Base-by-base conservation (phyloP, 768 basidiomycete species). In the Naganishia onofrii region DNA sequence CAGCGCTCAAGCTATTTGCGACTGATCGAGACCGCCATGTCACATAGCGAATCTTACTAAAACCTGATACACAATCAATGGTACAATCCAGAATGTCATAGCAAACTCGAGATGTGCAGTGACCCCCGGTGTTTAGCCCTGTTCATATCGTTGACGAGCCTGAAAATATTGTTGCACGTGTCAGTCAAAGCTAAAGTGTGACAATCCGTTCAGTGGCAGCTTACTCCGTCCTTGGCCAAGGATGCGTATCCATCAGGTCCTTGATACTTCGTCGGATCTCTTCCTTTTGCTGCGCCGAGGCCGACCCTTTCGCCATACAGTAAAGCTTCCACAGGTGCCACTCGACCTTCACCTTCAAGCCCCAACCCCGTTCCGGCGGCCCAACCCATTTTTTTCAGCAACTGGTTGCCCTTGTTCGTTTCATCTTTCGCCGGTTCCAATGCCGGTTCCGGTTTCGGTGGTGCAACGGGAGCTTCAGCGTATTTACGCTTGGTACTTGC, bases 361-460 rank as follows among this genome's bases (percentile, higher is more conserved):
- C 95, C 95, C 48, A 98, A 82, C 0, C 95, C 94, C 19, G 86
- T 88, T 7, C 94, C 94, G 75, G 90, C 90, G 72, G 85, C 90
- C 94, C 94, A 98, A 0, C 95, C 96, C 94, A 98, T 97, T 87
- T 95, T 94, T 80, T 92, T 92, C 72, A 98, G 80, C 69, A 99
- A 79, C 77, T 92, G 93, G 77, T 94, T 94, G 7, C 96, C 96
- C 13, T 92, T 86, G 74, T 98, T 98, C 51, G 76, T 88, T 60
- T 88, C 87, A 75, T 97, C 93, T 77, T 91, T 83, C 6, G 87
- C 90, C 6, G 88, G 90, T 74, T 89, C 87, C 3, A 88, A 75
- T 2, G 87, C 84, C 6, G 86, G 85, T 10, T 87, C 87, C 0
- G 89, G 87, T 0, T 89, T 87, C 0, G 85, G 81, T 2, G 88